Conservation (phyloP, 768 basidiomycete species). For the Phaffia tasmanica region DNA sequence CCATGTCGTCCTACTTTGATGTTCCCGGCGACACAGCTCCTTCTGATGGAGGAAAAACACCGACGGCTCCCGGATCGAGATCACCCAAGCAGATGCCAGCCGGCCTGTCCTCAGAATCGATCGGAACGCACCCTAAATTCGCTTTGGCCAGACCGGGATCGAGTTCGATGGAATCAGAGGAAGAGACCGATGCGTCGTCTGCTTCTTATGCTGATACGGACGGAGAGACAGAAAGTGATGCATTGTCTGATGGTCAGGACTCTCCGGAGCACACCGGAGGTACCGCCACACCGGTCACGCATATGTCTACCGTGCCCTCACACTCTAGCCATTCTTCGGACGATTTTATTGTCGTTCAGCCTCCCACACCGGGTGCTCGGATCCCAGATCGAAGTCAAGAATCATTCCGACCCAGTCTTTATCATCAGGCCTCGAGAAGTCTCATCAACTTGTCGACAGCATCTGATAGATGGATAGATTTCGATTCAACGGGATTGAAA, state of each 20-base stretch:
- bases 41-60: neutral
- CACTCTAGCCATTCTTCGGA: neutral
- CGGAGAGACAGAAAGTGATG: neutral
- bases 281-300: neutral
- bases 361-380: slow-evolving; percentile 19
- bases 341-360: slow-evolving; percentile 17
- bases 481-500: slow-evolving; percentile 6
- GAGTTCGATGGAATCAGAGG: slow-evolving; percentile 11
- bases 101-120: neutral
- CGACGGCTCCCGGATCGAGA: neutral
- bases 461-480: slow-evolving; percentile 25
- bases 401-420: slow-evolving; percentile 27
- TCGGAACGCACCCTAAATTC: neutral
- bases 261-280: neutral
- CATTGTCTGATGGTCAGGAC: neutral
- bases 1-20: slow-evolving; percentile 8
- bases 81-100: neutral
- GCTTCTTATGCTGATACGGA: slow-evolving; percentile 23
- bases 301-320: neutral
- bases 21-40: neutral
- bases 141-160: neutral
- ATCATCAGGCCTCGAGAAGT: slow-evolving; percentile 28
- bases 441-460: slow-evolving; percentile 28
- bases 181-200: slow-evolving; percentile 4
- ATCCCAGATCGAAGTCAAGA: slow-evolving; percentile 15